phyloP scores from a whole-genome alignment of 2,329 filamentous ascomycete genomes.

The Emmonsiellopsis sp. region DNA sequence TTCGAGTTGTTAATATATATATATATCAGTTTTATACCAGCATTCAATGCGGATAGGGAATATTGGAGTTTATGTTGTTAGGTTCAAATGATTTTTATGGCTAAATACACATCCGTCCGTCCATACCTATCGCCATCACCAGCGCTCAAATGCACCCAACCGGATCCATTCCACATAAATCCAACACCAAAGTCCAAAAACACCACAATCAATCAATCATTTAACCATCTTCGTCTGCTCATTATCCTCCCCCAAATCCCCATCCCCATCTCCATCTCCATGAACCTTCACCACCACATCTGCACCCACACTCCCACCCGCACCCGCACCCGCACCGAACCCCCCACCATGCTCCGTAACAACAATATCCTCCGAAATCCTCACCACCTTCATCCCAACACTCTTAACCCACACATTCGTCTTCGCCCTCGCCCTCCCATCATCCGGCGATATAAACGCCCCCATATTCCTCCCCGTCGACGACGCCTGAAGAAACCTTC shows the following conservation, averaged over 20 bases:
- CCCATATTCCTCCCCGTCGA: conserved; percentile 3
- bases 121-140: too few relatives aligned
- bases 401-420: conserved; percentile 3
- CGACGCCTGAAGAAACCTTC: conserved; percentile 3
- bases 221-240: background rate
- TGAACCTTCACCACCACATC: background rate
- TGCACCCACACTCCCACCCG: background rate
- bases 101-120: too few relatives aligned
- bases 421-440: background rate
- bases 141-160: too few relatives aligned
- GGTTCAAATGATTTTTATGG: too few relatives aligned
- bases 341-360: background rate
- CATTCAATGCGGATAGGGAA: too few relatives aligned
- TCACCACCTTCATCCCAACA: background rate
- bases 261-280: background rate
- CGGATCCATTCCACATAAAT: background rate
- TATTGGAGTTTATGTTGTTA: too few relatives aligned
- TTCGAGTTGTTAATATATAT: background rate
- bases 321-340: background rate
- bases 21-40: too few relatives aligned
- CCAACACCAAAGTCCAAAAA: background rate
- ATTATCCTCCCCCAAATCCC: background rate
- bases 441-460: background rate
- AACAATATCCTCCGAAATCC: background rate
- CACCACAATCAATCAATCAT: background rate